Percentiles rank a stretch among this genome's conserved stretches.
phyloP scores from a whole-genome alignment of 768 basidiomycete species.

The Pisolithus orientalis region DNA sequence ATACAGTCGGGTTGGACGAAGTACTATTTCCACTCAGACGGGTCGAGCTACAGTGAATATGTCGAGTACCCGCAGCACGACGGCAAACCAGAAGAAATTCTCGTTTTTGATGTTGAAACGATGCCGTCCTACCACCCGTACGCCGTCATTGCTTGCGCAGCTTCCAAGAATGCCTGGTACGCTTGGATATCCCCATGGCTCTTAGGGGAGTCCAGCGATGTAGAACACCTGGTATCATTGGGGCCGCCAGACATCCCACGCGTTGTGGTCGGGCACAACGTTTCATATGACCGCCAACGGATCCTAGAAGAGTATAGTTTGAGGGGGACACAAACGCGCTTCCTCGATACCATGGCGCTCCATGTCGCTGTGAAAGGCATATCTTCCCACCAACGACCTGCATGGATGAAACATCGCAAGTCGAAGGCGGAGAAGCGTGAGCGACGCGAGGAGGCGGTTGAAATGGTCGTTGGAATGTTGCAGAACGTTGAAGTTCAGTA shows the following conservation, averaged over 20 bases:
- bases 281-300: constrained; percentile 87
- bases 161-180: constrained; percentile 83
- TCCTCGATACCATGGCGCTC: constrained; percentile 90
- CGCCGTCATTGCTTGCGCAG: constrained; percentile 86
- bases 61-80: constrained; percentile 63
- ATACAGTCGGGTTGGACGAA: constrained; percentile 83
- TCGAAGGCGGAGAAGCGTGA: constrained; percentile 49
- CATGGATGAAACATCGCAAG: constrained; percentile 86
- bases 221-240: constrained; percentile 67
- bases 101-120: constrained; percentile 93
- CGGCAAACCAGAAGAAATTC: constrained; percentile 60
- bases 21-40: constrained; percentile 67
- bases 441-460: constrained; percentile 57
- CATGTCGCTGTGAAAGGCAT: constrained; percentile 94
- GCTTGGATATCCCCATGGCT: constrained; percentile 96
- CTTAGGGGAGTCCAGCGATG: constrained; percentile 51
- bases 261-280: constrained; percentile 88
- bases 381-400: constrained; percentile 89
- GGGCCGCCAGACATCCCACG: constrained; percentile 49
- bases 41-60: constrained; percentile 68
- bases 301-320: constrained; percentile 79
- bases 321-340: constrained; percentile 62
- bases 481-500: constrained; percentile 32
- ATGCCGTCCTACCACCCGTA: constrained; percentile 78
- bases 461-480: constrained; percentile 51